Base-by-base conservation (phyloP, 2,329 filamentous ascomycete genomes). In the Coniochaeta pulveracea region DNA sequence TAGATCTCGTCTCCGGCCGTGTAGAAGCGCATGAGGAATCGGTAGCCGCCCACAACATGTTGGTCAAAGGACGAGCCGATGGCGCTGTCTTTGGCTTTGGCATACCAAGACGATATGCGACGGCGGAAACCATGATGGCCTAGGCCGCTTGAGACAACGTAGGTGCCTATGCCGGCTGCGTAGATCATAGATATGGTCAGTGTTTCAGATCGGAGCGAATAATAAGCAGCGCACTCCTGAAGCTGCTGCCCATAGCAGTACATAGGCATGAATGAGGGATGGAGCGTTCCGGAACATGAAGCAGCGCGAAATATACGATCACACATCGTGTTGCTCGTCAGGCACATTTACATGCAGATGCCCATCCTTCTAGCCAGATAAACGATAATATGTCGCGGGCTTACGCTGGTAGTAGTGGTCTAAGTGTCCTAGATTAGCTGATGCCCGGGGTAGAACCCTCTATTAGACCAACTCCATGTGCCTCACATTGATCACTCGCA, bases 31-130 rank as follows among this genome's bases (percentile, higher is more conserved):
- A 85, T 84, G 28, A 85, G 61, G 51, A 88, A 85, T 35, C 77
- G 76, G 55, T 91, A 91, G 2, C 82, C 84, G 6, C 78, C 83
- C 44, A 91, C 82, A 9, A 91, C 84, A 56, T 91, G 84, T 36
- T 85, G 69, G 43, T 81, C 82, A 42, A 93, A 89, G 0, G 79
- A 85, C 0, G 80, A 80, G 2, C 85, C 85, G 39, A 93, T 56
- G 8, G 83, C 84, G 3, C 80, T 83, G 52, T 91, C 84, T 44
- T 85, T 85, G 38, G 80, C 76, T 44, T 84, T 83, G 26, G 66
- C 57, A 47, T 78, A 80, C 72, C 76, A 82, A 7, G 74, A 78
- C 40, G 67, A 69, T 36, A 82, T 45, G 10, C 73, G 67, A 6
- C 73, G 69, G 15, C 65, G 50, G 0, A 63, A 46, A 9, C 72